Conservation (phyloP, 2,329 filamentous ascomycete genomes). For the Trichoderma semiorbis region DNA sequence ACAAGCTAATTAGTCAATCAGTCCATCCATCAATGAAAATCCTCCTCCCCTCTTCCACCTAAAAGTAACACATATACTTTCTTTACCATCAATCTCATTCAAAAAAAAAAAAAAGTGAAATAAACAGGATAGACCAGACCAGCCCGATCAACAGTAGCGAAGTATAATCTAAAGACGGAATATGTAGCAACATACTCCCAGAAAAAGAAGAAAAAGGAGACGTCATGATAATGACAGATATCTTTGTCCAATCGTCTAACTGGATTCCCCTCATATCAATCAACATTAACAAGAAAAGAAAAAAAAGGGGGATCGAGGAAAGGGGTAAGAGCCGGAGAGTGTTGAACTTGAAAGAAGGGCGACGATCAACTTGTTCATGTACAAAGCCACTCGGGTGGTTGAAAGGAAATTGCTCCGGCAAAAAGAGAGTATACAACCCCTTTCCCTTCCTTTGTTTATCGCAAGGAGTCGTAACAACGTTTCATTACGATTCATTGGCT, state of each 20-base stretch:
- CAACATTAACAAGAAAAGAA: background rate
- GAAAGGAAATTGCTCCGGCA: background rate
- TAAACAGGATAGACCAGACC: background rate
- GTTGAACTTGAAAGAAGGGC: background rate
- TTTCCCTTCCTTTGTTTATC: background rate
- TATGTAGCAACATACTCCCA: background rate
- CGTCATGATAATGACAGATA: slow-evolving; percentile 4
- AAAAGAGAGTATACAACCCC: background rate
- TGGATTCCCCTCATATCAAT: slow-evolving; percentile 3
- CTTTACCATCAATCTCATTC: slow-evolving; percentile 5
- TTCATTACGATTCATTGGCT: background rate
- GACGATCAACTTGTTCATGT: background rate
- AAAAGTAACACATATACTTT: background rate
- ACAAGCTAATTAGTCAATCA: slow-evolving; percentile 6
- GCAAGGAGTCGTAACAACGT: background rate
- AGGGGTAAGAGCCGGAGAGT: background rate
- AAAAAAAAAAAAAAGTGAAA: background rate
- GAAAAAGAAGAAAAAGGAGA: background rate
- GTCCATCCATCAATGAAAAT: background rate
- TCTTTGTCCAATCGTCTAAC: slow-evolving; percentile 3
- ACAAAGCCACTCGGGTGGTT: background rate
- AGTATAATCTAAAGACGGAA: background rate
- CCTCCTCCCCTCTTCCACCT: background rate
- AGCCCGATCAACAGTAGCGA: background rate
- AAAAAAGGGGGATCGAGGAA: background rate